phyloP scores from a whole-genome alignment of 2,329 filamentous ascomycete genomes.

The Fusarium scirpi region DNA sequence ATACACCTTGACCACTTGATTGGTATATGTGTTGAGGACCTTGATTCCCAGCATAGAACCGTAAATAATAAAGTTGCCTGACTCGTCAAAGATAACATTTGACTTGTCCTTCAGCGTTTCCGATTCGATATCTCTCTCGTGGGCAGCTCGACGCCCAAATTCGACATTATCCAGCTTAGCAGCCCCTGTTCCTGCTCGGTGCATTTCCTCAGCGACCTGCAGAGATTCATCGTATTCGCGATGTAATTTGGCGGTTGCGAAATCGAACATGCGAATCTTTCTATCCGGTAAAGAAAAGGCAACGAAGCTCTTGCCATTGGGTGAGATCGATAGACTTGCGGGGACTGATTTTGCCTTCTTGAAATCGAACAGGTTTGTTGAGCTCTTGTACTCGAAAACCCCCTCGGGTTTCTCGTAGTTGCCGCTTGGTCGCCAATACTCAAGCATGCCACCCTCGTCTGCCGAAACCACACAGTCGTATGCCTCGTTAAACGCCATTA shows the following conservation, averaged over 20 bases:
- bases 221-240: conserved; percentile 96
- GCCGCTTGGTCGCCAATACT: conserved; percentile 90
- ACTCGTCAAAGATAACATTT: conserved; percentile 96
- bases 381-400: conserved; percentile 93
- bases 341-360: conserved; percentile 93
- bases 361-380: conserved; percentile 95
- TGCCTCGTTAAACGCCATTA: conserved; percentile 89
- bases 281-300: conserved; percentile 93
- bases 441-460: conserved; percentile 92
- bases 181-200: conserved; percentile 87
- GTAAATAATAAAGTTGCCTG: conserved; percentile 93
- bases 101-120: conserved; percentile 74
- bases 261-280: conserved; percentile 94
- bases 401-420: conserved; percentile 90
- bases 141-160: conserved; percentile 87
- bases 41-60: conserved; percentile 93
- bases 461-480: conserved; percentile 93
- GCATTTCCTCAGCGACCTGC: conserved; percentile 90
- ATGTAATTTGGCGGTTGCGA: conserved; percentile 86
- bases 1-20: conserved; percentile 90
- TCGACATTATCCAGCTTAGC: conserved; percentile 90
- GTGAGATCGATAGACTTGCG: conserved; percentile 84
- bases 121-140: conserved; percentile 87
- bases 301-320: conserved; percentile 86
- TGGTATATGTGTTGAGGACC: conserved; percentile 95